phyloP scores from a whole-genome alignment of 2,329 filamentous ascomycete genomes.

The Pyricularia pennisetigena region DNA sequence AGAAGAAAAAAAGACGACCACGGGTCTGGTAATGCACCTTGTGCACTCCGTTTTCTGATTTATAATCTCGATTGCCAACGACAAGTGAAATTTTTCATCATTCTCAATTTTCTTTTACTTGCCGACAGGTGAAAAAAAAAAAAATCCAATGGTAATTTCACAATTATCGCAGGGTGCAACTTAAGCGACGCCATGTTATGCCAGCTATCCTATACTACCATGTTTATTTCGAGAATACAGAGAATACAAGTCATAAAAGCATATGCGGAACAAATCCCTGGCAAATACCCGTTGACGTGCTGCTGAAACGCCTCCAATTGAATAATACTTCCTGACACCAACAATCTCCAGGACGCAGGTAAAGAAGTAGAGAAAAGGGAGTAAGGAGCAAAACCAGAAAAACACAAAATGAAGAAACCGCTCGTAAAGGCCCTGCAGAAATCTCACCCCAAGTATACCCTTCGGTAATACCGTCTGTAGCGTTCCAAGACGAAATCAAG shows the following conservation, averaged over 20 bases:
- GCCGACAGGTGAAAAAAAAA: background rate
- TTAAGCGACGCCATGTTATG: background rate
- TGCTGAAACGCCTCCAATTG: conserved; percentile 2
- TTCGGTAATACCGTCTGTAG: background rate
- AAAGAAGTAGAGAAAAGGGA: background rate
- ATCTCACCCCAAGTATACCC: background rate
- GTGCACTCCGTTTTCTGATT: background rate
- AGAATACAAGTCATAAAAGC: background rate
- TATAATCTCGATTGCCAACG: background rate
- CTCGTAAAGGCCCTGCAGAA: background rate
- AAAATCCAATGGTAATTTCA: background rate
- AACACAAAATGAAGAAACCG: background rate
- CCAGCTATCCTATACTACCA: background rate
- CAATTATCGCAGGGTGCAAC: background rate
- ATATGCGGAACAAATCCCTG: background rate
- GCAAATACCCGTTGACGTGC: conserved; percentile 1
- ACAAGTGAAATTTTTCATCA: background rate
- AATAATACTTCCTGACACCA: background rate
- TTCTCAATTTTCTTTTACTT: too few species aligned
- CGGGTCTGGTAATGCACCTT: background rate
- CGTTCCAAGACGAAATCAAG: background rate
- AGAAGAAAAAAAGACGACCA: too few species aligned
- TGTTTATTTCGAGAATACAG: background rate
- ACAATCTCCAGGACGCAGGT: background rate
- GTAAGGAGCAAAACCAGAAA: background rate